Percentiles rank a stretch among this genome's conserved stretches.
These are phyloP conservation scores for Polychaeton citri DNA, from an alignment of 2,329 filamentous ascomycete genomes.

Conservation along the genomic window DNA sequence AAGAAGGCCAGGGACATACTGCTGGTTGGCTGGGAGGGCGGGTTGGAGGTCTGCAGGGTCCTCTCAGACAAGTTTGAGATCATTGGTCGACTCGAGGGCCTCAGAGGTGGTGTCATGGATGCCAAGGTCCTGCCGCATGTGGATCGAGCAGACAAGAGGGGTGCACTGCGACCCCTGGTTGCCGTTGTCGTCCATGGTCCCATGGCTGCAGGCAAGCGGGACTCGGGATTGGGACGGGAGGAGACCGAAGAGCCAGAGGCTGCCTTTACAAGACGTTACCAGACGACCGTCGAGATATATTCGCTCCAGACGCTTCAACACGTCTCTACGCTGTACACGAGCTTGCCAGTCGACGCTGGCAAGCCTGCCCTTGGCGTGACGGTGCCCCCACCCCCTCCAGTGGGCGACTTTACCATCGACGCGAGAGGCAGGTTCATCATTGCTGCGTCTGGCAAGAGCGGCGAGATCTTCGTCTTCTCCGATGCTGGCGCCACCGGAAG, in stretches of 20 bases:
- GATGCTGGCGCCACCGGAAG: slow-evolving; percentile 17
- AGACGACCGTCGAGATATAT: slow-evolving; percentile 81
- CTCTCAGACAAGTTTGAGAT: slow-evolving; percentile 58
- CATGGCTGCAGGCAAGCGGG: slow-evolving; percentile 35
- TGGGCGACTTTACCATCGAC: slow-evolving; percentile 60
- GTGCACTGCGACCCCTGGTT: slow-evolving; percentile 52
- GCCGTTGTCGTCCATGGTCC: slow-evolving; percentile 73
- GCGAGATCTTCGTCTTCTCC: slow-evolving; percentile 69
- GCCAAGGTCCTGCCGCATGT: slow-evolving; percentile 64
- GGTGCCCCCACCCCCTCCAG: slow-evolving; percentile 45
- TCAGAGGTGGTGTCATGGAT: slow-evolving; percentile 65
- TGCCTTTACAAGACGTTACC: slow-evolving; percentile 35
- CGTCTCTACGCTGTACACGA: slow-evolving; percentile 60
- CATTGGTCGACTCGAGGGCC: slow-evolving; percentile 57
- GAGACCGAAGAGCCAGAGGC: slow-evolving; percentile 19
- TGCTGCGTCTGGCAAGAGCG: slow-evolving; percentile 67
- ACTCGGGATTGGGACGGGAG: slow-evolving; percentile 18
- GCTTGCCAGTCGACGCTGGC: slow-evolving; percentile 42
- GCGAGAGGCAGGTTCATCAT: slow-evolving; percentile 59
- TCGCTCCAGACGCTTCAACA: slow-evolving; percentile 64
- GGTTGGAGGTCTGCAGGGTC: slow-evolving; percentile 61
- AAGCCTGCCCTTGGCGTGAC: slow-evolving; percentile 6
- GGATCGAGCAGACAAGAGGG: neutral
- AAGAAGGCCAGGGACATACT: slow-evolving; percentile 47
- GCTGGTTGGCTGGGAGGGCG: slow-evolving; percentile 67